phyloP scores from a whole-genome alignment of 2,329 filamentous ascomycete genomes.

The Pezicula rhizophila region DNA sequence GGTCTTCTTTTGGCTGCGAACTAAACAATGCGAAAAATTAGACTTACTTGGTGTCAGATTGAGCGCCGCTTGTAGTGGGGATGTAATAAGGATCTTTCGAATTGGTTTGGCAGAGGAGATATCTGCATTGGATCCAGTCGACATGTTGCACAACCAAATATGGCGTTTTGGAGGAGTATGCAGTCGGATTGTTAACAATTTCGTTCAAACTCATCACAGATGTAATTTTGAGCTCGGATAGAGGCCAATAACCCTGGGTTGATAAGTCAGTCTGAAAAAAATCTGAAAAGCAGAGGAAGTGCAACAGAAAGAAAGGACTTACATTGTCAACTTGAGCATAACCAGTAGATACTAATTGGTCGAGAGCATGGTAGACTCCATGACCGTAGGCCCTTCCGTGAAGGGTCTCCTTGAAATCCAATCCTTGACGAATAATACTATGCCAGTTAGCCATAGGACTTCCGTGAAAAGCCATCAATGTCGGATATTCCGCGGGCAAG shows the following conservation, averaged over 20 bases:
- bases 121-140: constrained; percentile 88
- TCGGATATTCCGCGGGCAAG: constrained; percentile 45
- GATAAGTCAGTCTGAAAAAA: no score
- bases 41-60: neutral
- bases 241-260: constrained; percentile 48
- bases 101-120: constrained; percentile 60
- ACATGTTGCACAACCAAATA: constrained; percentile 68
- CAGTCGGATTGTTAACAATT: constrained; percentile 65
- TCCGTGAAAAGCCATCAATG: constrained; percentile 83
- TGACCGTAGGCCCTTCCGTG: constrained; percentile 70
- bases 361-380: constrained; percentile 72
- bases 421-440: constrained; percentile 75
- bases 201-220: constrained; percentile 72
- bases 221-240: constrained; percentile 55
- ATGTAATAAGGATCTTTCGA: neutral
- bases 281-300: neutral
- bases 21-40: no score
- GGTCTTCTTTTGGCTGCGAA: no score
- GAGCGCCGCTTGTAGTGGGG: neutral
- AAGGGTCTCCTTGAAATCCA: constrained; percentile 59
- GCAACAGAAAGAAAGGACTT: constrained; percentile 7
- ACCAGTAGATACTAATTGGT: constrained; percentile 46
- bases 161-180: constrained; percentile 51
- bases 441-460: constrained; percentile 78
- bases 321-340: constrained; percentile 11